Evolutionary conservation across 140 eudicot species (phyloP).

Genomic region (Cichorium intybus): DNA sequence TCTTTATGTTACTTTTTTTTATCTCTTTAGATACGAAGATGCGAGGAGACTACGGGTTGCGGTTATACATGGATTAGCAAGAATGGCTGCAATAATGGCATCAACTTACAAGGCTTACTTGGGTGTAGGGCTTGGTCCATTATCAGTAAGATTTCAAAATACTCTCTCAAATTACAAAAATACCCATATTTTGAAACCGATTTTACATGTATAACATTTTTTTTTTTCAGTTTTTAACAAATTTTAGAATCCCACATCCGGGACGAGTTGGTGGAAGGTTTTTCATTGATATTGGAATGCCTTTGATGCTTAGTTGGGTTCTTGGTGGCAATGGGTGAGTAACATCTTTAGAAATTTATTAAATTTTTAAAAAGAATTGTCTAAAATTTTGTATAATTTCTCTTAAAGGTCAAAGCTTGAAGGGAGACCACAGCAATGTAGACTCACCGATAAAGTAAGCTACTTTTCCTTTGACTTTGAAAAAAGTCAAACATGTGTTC

Average conservation of each 20-base stretch:
- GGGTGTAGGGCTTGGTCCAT: slow-evolving; percentile 95
- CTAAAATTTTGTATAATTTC: neutral
- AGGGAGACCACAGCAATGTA: slow-evolving; percentile 74
- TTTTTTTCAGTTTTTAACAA: slow-evolving; percentile 76
- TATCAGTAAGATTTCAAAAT: slow-evolving; percentile 62
- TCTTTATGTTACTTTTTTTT: neutral
- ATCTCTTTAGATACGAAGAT: slow-evolving; percentile 73
- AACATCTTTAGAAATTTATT: neutral
- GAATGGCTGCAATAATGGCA: slow-evolving; percentile 99
- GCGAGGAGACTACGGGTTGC: slow-evolving; percentile 88
- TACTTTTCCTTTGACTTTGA: neutral
- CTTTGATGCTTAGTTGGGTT: slow-evolving; percentile 94
- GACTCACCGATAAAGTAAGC: slow-evolving; percentile 88
- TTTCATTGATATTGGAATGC: slow-evolving; percentile 85
- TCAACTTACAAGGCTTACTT: slow-evolving; percentile 95
- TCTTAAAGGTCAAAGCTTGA: slow-evolving; percentile 78
- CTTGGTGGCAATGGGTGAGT: slow-evolving; percentile 97
- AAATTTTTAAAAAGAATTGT: neutral
- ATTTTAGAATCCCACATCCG: slow-evolving; percentile 90
- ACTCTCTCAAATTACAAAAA: neutral
- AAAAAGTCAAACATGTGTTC: slow-evolving; percentile 1
- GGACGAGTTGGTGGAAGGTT: slow-evolving; percentile 94
- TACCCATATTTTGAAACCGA: neutral
- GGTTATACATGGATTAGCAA: slow-evolving; percentile 87
- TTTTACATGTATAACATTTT: neutral